A percentile compares a stretch with the other conserved stretches of the same genome.
These are phyloP conservation scores for Candida sonorensis DNA, from an alignment of 805 yeast species.

Conservation along the genomic window DNA sequence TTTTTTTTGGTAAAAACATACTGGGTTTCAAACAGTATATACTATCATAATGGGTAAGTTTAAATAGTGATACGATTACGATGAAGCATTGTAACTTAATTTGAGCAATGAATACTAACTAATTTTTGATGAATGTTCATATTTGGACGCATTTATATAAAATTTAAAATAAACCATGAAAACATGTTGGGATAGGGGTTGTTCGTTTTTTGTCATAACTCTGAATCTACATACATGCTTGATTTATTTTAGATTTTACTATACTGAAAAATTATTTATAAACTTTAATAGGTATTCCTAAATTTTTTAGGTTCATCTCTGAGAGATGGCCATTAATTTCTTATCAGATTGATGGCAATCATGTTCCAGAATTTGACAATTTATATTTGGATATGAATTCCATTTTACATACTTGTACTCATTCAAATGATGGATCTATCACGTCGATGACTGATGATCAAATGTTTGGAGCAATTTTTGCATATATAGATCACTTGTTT, in stretches of 20 bases:
- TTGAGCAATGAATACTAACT: too few relatives aligned
- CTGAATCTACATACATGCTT: not conserved
- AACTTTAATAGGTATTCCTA: constrained; percentile 76
- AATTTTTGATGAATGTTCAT: too few relatives aligned
- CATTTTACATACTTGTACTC: constrained; percentile 90
- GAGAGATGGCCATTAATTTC: constrained; percentile 98
- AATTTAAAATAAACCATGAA: too few relatives aligned
- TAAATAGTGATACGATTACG: too few relatives aligned
- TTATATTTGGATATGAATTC: constrained; percentile 97
- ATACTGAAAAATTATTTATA: not conserved
- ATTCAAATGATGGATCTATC: constrained; percentile 61
- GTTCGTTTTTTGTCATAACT: too few relatives aligned
- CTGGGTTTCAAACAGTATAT: too few relatives aligned
- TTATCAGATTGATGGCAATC: constrained; percentile 72
- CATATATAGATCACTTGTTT: constrained; percentile 90
- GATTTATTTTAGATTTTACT: not conserved
- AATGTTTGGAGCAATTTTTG: constrained; percentile 87
- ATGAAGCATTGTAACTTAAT: too few relatives aligned
- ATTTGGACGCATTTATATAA: too few relatives aligned
- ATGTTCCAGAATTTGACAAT: constrained; percentile 91
- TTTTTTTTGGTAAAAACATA: too few relatives aligned
- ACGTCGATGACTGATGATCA: constrained; percentile 77
- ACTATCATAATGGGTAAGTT: too few relatives aligned
- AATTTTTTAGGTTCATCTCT: constrained; percentile 91
- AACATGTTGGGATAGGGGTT: too few relatives aligned